phyloP scores from a whole-genome alignment of 257 asterid genomes.

The Ballota nigra region DNA sequence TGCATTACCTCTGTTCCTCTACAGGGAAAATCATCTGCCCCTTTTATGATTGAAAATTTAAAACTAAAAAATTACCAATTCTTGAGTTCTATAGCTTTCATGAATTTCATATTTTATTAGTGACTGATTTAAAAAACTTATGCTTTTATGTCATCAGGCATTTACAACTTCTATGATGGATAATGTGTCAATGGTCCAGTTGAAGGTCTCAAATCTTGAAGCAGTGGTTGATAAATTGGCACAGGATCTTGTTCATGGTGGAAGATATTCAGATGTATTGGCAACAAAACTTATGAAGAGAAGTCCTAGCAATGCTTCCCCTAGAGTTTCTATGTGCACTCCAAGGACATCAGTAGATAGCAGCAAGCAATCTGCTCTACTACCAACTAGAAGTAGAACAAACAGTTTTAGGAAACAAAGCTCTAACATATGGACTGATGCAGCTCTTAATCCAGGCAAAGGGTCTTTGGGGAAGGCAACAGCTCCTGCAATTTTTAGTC shows the following conservation, averaged over 20 bases:
- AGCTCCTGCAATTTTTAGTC: conserved; percentile 30
- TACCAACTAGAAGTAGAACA: conserved; percentile 50
- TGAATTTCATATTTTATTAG: background rate
- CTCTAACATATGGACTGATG: conserved; percentile 53
- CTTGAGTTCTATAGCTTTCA: background rate
- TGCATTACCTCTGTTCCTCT: background rate
- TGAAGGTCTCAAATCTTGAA: conserved; percentile 84
- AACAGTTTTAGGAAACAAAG: conserved; percentile 49
- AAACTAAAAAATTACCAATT: background rate
- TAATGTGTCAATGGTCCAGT: conserved; percentile 72
- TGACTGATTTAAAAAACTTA: background rate
- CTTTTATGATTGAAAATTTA: background rate
- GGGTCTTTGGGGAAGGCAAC: conserved; percentile 44
- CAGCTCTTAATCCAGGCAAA: conserved; percentile 45
- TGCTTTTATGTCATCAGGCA: conserved; percentile 43
- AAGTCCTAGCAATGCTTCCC: conserved; percentile 59
- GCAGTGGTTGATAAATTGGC: conserved; percentile 68
- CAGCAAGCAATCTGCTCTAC: conserved; percentile 44
- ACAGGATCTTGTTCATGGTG: conserved; percentile 53
- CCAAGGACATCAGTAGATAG: conserved; percentile 71
- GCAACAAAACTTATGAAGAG: conserved; percentile 50
- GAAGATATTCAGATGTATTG: conserved; percentile 46
- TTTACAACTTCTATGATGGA: conserved; percentile 65
- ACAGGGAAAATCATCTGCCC: background rate
- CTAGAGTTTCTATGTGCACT: conserved; percentile 74